Evolutionary conservation across 176 grass and related monocot species (phyloP), one percentile per base, ranked within the genome.

Genomic region (Musa troglodytarum): DNA sequence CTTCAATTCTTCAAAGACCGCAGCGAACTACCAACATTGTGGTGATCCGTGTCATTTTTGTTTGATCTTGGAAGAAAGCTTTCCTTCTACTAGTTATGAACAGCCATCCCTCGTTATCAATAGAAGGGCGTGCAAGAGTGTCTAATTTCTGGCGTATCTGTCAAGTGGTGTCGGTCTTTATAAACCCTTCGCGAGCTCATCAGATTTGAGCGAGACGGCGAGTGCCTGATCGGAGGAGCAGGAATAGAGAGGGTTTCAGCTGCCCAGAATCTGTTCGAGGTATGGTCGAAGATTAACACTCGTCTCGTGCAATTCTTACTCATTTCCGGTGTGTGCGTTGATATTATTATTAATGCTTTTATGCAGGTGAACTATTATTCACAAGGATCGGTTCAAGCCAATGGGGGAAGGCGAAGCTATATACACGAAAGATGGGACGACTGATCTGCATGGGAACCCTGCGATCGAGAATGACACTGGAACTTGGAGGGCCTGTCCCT

Each of bases 401-500:
- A 55, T 54, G 21, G 11, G 22, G 22, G 16, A 26, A 24, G 11
- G 21, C 14, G 28, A 76, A 49, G 73, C 50, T 50, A 20, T 19
- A 16, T 63, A 76, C 73, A 76, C 73, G 5, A 50, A 59, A 13
- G 73, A 76, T 11, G 73, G 73, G 17, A 76, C 73, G 21, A 54
- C 23, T 10, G 73, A 76, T 26, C 49, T 58, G 1, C 55, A 50
- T 23, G 73, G 73, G 17, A 63, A 76, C 6, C 73, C 55, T 11
- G 73, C 73, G n/a, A 16, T 49, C 16, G 63, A 50, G 73, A 62
- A 61, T 17, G 21, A 15, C 8, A 59, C 55, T 63, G 73, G 56
- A 62, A 76, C 22, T 6, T 76, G 73, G 73, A 76, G 54, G 56
- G 73, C 73, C 12, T 76, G 73, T 25, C 73, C 73, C 17, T 76